Percentiles rank a stretch among this genome's conserved stretches.
Evolutionary conservation across 2,329 filamentous ascomycete species (phyloP).

Genomic region (Lasiodiplodia gonubiensis): DNA sequence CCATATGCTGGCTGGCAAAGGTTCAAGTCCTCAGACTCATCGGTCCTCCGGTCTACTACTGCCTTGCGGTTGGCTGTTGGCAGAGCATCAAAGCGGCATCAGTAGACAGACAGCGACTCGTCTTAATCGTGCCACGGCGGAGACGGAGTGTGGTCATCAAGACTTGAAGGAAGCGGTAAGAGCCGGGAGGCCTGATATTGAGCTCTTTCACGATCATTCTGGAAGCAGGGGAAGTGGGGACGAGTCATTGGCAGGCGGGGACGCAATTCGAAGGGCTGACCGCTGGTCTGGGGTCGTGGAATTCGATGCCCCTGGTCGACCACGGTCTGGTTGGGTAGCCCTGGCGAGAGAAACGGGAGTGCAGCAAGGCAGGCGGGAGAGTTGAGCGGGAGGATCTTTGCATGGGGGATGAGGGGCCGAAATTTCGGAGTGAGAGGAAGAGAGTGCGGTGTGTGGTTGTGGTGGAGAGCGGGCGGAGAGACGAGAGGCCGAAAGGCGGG

Average conservation of each 20-base stretch:
- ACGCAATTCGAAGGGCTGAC: neutral
- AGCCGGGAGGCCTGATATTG: neutral
- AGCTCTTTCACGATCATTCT: neutral
- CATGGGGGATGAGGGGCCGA: constrained; percentile 5
- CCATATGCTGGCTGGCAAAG: neutral
- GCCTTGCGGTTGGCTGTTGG: no score
- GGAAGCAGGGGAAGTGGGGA: neutral
- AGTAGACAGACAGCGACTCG: neutral
- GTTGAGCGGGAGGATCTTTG: constrained; percentile 10
- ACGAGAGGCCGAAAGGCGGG: constrained; percentile 3
- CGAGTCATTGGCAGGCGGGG: constrained; percentile 7
- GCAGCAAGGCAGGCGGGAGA: constrained; percentile 10
- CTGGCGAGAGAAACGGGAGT: constrained; percentile 1
- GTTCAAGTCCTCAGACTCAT: neutral
- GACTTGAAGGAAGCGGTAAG: neutral
- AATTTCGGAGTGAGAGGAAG: neutral
- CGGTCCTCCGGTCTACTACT: no score
- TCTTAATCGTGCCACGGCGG: neutral
- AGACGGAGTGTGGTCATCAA: neutral
- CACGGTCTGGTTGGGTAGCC: neutral
- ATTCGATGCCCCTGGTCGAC: constrained; percentile 4
- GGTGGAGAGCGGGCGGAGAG: constrained; percentile 16
- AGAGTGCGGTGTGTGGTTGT: constrained; percentile 2
- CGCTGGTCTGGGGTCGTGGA: constrained; percentile 4
- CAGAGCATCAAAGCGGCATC: neutral